A percentile compares a stretch with the other conserved stretches of the same genome.
These are phyloP conservation scores for Lachnellula hyalina DNA, from an alignment of 2,329 filamentous ascomycete species.

Conservation along the genomic window DNA sequence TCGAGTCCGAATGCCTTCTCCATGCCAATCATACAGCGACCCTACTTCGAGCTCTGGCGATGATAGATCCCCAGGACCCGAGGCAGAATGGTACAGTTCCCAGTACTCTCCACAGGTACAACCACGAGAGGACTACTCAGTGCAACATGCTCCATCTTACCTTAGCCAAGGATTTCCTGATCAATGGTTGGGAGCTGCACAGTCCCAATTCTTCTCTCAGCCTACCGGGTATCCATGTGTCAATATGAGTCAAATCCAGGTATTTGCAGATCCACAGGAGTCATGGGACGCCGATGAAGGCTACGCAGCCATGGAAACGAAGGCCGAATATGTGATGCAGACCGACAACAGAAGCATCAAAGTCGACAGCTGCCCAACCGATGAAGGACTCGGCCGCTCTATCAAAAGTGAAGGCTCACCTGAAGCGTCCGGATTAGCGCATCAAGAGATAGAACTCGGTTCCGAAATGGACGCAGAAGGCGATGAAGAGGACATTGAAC, in stretches of 20 bases:
- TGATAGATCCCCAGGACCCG: conserved; percentile 17
- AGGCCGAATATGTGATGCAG: conserved; percentile 12
- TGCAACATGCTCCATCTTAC: conserved; percentile 4
- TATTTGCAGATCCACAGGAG: conserved; percentile 22
- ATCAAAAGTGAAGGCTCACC: conserved; percentile 22
- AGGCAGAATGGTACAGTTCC: conserved; percentile 17
- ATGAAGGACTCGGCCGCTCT: conserved; percentile 24
- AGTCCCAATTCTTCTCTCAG: conserved; percentile 1
- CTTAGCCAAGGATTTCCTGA: conserved; percentile 9
- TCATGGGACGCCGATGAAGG: conserved; percentile 6
- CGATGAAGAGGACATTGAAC: conserved; percentile 9
- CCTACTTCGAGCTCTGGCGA: conserved; percentile 19
- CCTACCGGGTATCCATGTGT: conserved; percentile 13
- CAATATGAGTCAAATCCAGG: conserved; percentile 27
- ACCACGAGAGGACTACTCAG: conserved; percentile 10
- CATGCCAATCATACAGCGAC: conserved; percentile 21
- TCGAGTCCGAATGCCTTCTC: conserved; percentile 17
- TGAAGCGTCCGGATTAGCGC: background rate
- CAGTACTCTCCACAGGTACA: conserved; percentile 13
- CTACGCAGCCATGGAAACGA: conserved; percentile 14
- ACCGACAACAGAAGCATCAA: background rate
- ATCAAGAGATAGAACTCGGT: conserved; percentile 2
- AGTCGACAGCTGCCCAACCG: conserved; percentile 8
- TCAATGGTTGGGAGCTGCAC: background rate
- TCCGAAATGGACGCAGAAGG: conserved; percentile 15